phyloP scores from a whole-genome alignment of 2,329 filamentous ascomycete genomes.

The Fusarium anthophilum region DNA sequence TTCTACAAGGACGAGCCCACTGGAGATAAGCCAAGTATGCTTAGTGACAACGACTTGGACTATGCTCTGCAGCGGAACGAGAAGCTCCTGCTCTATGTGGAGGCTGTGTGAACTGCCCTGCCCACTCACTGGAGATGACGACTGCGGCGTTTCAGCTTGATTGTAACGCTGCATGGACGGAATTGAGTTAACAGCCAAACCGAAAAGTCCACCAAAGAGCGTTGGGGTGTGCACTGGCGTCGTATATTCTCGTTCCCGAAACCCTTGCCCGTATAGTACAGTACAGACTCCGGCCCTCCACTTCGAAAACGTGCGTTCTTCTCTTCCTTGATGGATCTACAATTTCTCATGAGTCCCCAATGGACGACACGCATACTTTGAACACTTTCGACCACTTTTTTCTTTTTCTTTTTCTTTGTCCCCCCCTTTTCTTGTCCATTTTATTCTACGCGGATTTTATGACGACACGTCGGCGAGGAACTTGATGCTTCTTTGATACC shows the following conservation, averaged over 20 bases:
- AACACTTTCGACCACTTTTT: not conserved
- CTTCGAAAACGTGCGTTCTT: constrained; percentile 13
- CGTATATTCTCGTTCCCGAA: constrained; percentile 14
- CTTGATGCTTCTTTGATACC: constrained; percentile 42
- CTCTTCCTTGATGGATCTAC: constrained; percentile 27
- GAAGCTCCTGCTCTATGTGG: constrained; percentile 83
- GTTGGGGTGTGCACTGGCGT: constrained; percentile 1
- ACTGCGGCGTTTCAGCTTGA: constrained; percentile 35
- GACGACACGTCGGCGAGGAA: constrained; percentile 41
- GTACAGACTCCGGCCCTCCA: constrained; percentile 6
- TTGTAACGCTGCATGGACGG: constrained; percentile 17
- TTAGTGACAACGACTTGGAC: constrained; percentile 84
- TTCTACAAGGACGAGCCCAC: constrained; percentile 88
- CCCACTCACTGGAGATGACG: constrained; percentile 7
- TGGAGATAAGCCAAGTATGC: constrained; percentile 76
- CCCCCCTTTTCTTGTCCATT: not conserved
- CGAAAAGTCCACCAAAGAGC: constrained; percentile 14
- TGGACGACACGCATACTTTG: constrained; percentile 15
- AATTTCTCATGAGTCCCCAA: constrained; percentile 31
- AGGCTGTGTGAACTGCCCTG: constrained; percentile 53
- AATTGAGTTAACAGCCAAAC: constrained; percentile 17
- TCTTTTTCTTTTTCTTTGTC: not conserved
- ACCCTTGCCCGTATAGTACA: constrained; percentile 6
- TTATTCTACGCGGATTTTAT: constrained; percentile 33
- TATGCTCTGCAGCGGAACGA: constrained; percentile 84